Evolutionary conservation across 2,329 filamentous ascomycete genomes (phyloP).

Genomic region (Calonectria pseudoreteaudii): DNA sequence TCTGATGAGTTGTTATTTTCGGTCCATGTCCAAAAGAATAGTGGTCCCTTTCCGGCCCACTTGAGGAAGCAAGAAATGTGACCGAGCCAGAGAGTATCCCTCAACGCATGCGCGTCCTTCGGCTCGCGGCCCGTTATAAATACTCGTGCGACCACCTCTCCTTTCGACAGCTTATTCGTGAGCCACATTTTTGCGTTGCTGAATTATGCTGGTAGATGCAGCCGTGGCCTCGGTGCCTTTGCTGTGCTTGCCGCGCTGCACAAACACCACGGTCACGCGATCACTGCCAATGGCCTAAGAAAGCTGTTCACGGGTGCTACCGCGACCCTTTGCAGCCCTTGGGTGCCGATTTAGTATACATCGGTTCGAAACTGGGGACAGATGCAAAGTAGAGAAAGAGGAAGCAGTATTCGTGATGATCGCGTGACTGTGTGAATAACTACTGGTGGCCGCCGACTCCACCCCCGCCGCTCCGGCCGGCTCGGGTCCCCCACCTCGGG

Average conservation of each 20-base stretch:
- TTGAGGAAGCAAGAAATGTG: not conserved
- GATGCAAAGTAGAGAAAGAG: not conserved
- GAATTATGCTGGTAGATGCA: not conserved
- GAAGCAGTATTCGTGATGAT: not conserved
- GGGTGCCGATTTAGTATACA: not conserved
- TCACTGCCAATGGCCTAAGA: not conserved
- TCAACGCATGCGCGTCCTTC: not conserved
- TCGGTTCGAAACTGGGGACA: not conserved
- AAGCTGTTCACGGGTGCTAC: too few species aligned
- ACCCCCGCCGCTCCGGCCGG: conserved; percentile 6
- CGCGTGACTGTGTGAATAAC: not conserved
- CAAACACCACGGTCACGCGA: not conserved
- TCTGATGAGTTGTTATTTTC: not conserved
- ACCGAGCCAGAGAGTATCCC: too few species aligned
- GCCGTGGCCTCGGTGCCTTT: not conserved
- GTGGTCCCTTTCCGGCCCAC: not conserved
- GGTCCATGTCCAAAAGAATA: not conserved
- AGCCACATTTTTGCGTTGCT: not conserved
- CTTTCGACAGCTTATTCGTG: not conserved
- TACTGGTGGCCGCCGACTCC: not conserved
- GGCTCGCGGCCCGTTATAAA: not conserved
- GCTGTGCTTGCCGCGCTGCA: too few species aligned
- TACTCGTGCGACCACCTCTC: not conserved
- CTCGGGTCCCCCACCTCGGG: not conserved
- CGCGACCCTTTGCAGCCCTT: not conserved